Evolutionary conservation across 176 grass and related monocot species (phyloP).

Genomic region (Lolium rigidum): DNA sequence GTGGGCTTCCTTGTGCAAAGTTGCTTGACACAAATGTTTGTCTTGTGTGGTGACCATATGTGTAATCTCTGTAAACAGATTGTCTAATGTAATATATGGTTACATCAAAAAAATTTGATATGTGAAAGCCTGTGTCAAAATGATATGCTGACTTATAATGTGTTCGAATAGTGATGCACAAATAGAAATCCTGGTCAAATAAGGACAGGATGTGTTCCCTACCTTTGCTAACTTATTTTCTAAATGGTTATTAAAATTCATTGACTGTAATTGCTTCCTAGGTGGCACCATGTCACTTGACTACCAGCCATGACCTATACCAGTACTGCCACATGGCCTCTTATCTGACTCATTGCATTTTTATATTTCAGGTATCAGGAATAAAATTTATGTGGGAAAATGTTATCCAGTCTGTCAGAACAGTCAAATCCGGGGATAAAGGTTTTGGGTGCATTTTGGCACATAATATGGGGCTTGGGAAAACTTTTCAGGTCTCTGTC

Average conservation of each 20-base stretch:
- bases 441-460: conserved; percentile 99
- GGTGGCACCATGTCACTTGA: background rate
- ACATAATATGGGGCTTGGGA: conserved; percentile 98
- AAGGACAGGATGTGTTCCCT: background rate
- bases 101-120: background rate
- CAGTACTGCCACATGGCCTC: background rate
- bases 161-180: conserved; percentile 1
- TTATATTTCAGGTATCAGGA: conserved; percentile 69
- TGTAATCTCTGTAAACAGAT: too few relatives aligned
- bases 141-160: conserved; percentile 20
- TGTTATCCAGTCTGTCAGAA: conserved; percentile 91
- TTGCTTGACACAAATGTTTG: too few relatives aligned
- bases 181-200: conserved; percentile 19
- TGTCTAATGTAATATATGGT: too few relatives aligned
- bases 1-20: too few relatives aligned
- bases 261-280: conserved; percentile 4
- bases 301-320: conserved; percentile 16
- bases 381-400: conserved; percentile 99
- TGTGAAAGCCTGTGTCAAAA: background rate
- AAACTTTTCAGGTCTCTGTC: conserved; percentile 90
- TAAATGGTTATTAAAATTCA: background rate
- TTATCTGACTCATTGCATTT: conserved; percentile 23
- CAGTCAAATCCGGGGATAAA: conserved; percentile 87
- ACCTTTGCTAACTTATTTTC: conserved; percentile 14
- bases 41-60: too few relatives aligned